Evolutionary conservation across 2,329 filamentous ascomycete genomes (phyloP), one percentile per base, ranked within the genome.

Genomic region (Cryphonectria radicalis): DNA sequence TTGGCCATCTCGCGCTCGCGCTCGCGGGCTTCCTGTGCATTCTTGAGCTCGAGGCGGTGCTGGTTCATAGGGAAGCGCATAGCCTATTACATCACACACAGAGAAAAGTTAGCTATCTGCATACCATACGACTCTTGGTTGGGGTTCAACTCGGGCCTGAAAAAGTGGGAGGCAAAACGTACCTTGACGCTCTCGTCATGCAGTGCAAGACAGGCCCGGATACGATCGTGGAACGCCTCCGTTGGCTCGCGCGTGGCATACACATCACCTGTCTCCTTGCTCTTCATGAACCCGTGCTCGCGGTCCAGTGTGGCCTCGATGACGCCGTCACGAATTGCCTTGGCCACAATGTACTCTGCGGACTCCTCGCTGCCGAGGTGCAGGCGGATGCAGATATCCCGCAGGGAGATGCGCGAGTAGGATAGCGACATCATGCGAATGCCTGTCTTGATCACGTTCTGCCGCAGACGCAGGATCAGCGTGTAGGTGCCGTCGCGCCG

Each of bases 21-120:
- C 82, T 99, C 96, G 66, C 96, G 89, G n/a, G 96, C 96, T 83
- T 99, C 97, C 82, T 98, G 95, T 0, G 96, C 96, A 78, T 97
- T 98, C 89, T 98, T 98, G 70, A 99, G 88, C 83, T 99, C 96
- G 70, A 98, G 87, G 25, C 96, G 90, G 83, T 99, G 96, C 82
- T 98, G 96, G 85, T 99, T 98, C 95, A 98, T 98, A 2, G 96
- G 96, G 84, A 98, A 99, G 69, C 96, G 91, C 96, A 99, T 99
- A 37, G 96, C 95, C 93, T 95, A 67, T 46, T 11, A 43, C 17
- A 14, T 32, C 28, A 53, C 50, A n/a, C 7, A 72, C 62, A 63
- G 63, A 28, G 22, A 22, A 19, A 77, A 72, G 78, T 78, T 67
- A 74, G 70, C 37, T 19, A 60, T 40, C 6, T 59, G n/a, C 37